phyloP scores from a whole-genome alignment of 257 asterid genomes.

The Jacaranda mimosifolia region DNA sequence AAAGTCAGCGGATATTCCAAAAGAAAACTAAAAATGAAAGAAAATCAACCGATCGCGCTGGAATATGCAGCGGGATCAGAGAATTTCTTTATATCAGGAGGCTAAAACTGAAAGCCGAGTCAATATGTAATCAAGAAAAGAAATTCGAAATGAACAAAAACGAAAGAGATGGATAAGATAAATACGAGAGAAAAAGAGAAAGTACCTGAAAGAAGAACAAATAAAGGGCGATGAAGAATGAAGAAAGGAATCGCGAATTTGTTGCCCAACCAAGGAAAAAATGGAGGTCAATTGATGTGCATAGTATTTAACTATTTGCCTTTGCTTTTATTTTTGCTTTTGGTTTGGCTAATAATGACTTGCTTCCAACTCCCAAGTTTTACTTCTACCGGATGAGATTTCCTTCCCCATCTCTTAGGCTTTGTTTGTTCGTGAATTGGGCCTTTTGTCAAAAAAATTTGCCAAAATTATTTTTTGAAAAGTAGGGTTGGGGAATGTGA shows the following conservation, averaged over 20 bases:
- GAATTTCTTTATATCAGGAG: slow-evolving; percentile 39
- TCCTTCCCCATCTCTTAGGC: neutral
- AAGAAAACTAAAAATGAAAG: slow-evolving; percentile 25
- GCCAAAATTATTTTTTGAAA: too few species aligned
- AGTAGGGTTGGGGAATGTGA: too few species aligned
- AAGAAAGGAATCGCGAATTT: slow-evolving; percentile 46
- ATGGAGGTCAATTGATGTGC: slow-evolving; percentile 26
- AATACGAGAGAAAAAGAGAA: slow-evolving; percentile 10
- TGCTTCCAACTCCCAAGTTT: neutral
- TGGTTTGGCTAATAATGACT: slow-evolving; percentile 3
- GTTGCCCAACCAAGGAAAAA: slow-evolving; percentile 42
- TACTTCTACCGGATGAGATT: neutral
- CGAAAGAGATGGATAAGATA: neutral
- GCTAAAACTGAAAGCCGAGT: slow-evolving; percentile 28
- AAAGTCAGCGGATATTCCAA: slow-evolving; percentile 29
- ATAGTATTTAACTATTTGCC: neutral
- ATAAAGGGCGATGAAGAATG: slow-evolving; percentile 30
- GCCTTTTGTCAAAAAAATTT: too few species aligned
- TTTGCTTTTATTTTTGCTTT: neutral
- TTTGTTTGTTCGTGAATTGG: too few species aligned
- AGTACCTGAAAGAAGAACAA: slow-evolving; percentile 54
- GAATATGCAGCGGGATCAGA: slow-evolving; percentile 69
- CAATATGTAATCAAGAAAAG: slow-evolving; percentile 15
- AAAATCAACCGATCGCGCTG: slow-evolving; percentile 68
- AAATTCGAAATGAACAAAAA: slow-evolving; percentile 27